Evolutionary conservation across 495 filamentous ascomycete genomes (phyloP), one percentile per base, ranked within the genome.

Genomic region (Penicillium coprophilum): DNA sequence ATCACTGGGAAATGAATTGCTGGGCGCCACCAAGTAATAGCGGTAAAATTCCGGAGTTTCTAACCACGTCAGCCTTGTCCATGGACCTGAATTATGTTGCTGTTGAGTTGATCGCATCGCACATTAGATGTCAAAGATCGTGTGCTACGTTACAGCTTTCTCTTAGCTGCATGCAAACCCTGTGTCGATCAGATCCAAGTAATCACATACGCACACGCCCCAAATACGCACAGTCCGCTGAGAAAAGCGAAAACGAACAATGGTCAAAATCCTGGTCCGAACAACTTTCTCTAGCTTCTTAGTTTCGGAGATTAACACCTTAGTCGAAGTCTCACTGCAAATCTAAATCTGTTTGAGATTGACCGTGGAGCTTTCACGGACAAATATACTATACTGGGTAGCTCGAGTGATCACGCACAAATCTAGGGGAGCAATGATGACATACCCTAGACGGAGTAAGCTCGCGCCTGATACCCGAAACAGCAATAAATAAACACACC

Each of bases 101-200:
- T 38, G n/a, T 38, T 15, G 0, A 38, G 5, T 36, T 36, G 7
- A 38, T 38, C n/a, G 15, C 34, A 38, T 38, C n/a, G 11, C 9
- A 17, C 2, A 31, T 31, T 11, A 11, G 12, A 34, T 34, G 8
- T 46, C 7, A 15, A 15, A 50, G 21, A 53, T 32, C 19, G 15
- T 27, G 30, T 55, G 30, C 19, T 45, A 8, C 12, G 28, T 38
- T 55, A 12, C 15, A 34, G 13, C 10, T 31, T 36, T 39, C 34
- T 52, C 62, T 65, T 65, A 53, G 59, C 62, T 51, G 50, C 54
- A 54, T 60, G 27, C n/a, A 56, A 61, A 39, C 62, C 62, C 52
- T 62, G 59, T 46, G 62, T 28, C 56, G 62, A 65, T 65, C 62
- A 36, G 23, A 23, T 31, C 34, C 11, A 13, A 15, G 46, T 47